A percentile compares a stretch with the other conserved stretches of the same genome.
Evolutionary conservation across 106 monocot species (phyloP).

Genomic region (Platanthera zijinensis): DNA sequence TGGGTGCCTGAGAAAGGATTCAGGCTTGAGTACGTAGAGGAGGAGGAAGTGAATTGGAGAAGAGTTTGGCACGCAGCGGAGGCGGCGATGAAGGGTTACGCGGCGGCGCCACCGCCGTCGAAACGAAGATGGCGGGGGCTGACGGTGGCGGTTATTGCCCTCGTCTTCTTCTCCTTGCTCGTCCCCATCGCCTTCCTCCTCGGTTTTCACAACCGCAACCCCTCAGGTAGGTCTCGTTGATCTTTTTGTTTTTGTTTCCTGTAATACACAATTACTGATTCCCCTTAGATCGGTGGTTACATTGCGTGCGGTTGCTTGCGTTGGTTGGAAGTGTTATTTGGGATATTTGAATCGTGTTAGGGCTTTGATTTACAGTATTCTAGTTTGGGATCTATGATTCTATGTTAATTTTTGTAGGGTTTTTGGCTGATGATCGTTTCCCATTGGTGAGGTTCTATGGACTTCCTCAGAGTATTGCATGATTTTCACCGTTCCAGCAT

Average conservation of each 20-base stretch:
- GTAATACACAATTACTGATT: no score
- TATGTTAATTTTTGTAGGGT: constrained; percentile 9
- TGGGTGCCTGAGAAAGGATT: constrained; percentile 4
- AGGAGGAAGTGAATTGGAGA: not conserved
- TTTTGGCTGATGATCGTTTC: constrained; percentile 13
- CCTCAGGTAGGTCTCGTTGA: constrained; percentile 11
- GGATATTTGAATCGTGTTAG: not conserved
- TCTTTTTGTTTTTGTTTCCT: not conserved
- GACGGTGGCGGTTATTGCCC: constrained; percentile 25
- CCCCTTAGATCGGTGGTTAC: constrained; percentile 6
- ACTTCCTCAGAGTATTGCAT: not conserved
- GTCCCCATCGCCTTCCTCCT: constrained; percentile 44
- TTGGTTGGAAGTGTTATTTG: not conserved
- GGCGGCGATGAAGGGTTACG: constrained; percentile 19
- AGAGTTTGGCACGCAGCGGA: not conserved
- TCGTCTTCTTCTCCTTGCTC: constrained; percentile 47
- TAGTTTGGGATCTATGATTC: not conserved
- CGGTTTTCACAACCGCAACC: constrained; percentile 28
- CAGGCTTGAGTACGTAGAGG: not conserved
- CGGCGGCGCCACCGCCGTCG: constrained; percentile 10
- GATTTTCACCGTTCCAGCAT: not conserved
- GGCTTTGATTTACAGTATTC: not conserved
- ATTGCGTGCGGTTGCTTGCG: not conserved
- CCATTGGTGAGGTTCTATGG: constrained; percentile 15
- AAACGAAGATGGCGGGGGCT: constrained; percentile 45